Conservation (phyloP, 2,329 filamentous ascomycete species). For the Colletotrichum neosansevieriae region DNA sequence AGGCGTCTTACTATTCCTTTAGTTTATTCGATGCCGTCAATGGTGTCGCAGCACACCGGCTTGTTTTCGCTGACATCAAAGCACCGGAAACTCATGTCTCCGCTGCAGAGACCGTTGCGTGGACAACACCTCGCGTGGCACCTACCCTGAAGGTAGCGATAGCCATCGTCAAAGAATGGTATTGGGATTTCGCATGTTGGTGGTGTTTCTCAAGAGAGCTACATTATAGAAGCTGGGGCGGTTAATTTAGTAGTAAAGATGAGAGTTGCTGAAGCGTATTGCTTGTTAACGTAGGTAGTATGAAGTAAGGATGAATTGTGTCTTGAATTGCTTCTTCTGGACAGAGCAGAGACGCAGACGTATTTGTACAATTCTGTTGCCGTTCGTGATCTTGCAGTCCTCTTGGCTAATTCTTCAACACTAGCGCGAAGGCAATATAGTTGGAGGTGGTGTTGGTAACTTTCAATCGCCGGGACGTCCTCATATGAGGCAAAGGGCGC, state of each 20-base stretch:
- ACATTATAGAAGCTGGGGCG: background rate
- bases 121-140: background rate
- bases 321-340: rapidly evolving
- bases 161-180: background rate
- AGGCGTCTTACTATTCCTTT: background rate
- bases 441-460: too few species aligned
- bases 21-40: background rate
- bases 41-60: background rate
- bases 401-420: too few species aligned
- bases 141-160: background rate
- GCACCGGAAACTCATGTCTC: background rate
- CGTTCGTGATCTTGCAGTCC: too few species aligned
- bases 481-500: too few species aligned
- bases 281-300: too few species aligned
- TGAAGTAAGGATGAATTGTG: rapidly evolving
- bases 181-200: background rate
- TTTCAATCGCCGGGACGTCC: too few species aligned
- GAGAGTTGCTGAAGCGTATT: too few species aligned
- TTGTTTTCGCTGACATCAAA: background rate
- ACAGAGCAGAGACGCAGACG: background rate
- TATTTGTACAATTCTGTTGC: background rate
- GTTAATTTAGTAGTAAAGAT: too few species aligned
- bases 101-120: background rate
- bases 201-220: too few species aligned
- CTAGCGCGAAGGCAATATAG: too few species aligned